Conservation (phyloP, 1,284 basidiomycete species). For the Cerioporus squamosus region DNA sequence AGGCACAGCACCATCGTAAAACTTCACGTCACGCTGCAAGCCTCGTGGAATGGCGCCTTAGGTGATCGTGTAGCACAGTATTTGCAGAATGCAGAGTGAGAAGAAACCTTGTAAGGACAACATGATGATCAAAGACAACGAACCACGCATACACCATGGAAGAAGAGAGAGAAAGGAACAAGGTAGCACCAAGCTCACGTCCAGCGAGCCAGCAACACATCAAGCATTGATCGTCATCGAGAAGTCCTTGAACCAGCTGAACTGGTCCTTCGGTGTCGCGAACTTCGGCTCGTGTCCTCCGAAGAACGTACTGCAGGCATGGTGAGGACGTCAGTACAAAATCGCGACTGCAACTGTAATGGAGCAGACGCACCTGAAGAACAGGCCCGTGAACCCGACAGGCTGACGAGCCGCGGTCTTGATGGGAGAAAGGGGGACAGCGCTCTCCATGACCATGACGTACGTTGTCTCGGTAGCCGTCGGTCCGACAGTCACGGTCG, state of each 20-base stretch:
- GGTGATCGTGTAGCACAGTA: no score
- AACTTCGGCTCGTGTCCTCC: constrained; percentile 70
- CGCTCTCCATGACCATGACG: constrained; percentile 14
- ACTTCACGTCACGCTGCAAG: no score
- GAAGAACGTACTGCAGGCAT: constrained; percentile 70
- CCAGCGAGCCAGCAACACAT: neutral
- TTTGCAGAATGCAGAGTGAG: no score
- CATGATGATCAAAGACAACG: no score
- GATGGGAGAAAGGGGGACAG: neutral
- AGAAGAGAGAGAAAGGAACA: no score
- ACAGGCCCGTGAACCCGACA: constrained; percentile 66
- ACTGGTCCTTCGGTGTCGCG: constrained; percentile 73
- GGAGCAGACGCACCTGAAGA: constrained; percentile 67
- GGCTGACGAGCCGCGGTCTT: constrained; percentile 25
- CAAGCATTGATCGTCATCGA: constrained; percentile 39
- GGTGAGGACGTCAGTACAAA: neutral
- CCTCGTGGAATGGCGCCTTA: no score
- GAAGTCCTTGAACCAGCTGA: constrained; percentile 77
- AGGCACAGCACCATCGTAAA: no score
- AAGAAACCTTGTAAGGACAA: no score
- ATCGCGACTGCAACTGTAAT: no score
- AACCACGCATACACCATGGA: no score
- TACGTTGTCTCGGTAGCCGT: constrained; percentile 27
- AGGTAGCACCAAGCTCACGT: no score
- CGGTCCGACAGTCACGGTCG: constrained; percentile 25